Evolutionary conservation across 2,329 filamentous ascomycete genomes (phyloP).

Genomic region (Corinectria fuckeliana): DNA sequence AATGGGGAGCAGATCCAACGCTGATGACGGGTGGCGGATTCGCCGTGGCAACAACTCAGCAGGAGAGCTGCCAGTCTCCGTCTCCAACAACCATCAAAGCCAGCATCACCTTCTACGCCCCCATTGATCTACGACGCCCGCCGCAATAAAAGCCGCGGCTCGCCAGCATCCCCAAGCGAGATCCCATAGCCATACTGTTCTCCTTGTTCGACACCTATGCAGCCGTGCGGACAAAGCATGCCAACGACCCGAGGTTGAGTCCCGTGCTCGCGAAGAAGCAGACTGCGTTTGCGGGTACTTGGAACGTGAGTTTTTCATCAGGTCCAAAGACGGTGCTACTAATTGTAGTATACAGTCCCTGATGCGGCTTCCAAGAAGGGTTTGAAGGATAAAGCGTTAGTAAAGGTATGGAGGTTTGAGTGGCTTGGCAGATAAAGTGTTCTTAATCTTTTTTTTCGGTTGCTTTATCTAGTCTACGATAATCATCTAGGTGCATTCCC

Average conservation of each 20-base stretch:
- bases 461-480: no score
- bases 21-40: conserved; percentile 52
- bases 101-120: conserved; percentile 48
- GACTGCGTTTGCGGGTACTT: conserved; percentile 45
- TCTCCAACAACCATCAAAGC: conserved; percentile 44
- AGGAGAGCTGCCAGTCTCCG: conserved; percentile 28
- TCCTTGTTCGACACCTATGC: conserved; percentile 54
- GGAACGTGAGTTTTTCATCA: conserved; percentile 27
- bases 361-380: conserved; percentile 24
- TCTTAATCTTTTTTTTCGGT: no score
- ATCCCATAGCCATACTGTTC: conserved; percentile 47
- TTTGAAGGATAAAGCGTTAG: conserved; percentile 23
- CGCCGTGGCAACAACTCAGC: conserved; percentile 44
- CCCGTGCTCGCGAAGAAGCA: conserved; percentile 47
- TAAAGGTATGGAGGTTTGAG: conserved; percentile 22
- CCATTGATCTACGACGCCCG: conserved; percentile 47
- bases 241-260: conserved; percentile 45
- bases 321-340: background rate
- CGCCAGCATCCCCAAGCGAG: conserved; percentile 41
- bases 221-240: conserved; percentile 36
- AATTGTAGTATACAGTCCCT: conserved; percentile 25
- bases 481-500: no score
- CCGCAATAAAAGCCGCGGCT: conserved; percentile 50
- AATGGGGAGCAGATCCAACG: conserved; percentile 46
- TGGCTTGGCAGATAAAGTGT: no score